phyloP scores from a whole-genome alignment of 345 rosid genomes.

The Boechera divaricarpa region DNA sequence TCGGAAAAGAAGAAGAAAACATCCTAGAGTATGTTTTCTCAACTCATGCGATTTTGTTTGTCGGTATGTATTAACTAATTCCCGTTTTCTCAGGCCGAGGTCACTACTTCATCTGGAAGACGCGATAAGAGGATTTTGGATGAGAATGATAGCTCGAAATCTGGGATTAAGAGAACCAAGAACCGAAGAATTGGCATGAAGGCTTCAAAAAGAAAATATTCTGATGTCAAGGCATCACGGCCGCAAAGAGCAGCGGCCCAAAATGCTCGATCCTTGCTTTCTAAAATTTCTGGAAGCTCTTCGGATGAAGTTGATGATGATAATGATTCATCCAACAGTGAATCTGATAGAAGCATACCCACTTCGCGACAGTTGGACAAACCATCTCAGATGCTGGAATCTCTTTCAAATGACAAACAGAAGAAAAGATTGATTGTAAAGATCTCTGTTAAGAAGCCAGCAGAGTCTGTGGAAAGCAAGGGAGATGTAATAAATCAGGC shows the following conservation, averaged over 20 bases:
- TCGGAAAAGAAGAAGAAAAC: slow-evolving; percentile 67
- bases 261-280: slow-evolving; percentile 83
- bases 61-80: slow-evolving; percentile 39
- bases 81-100: slow-evolving; percentile 63
- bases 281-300: slow-evolving; percentile 81
- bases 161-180: slow-evolving; percentile 54
- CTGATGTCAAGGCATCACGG: slow-evolving; percentile 66
- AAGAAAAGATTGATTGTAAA: slow-evolving; percentile 79
- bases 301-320: slow-evolving; percentile 68
- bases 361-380: slow-evolving; percentile 47
- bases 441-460: slow-evolving; percentile 69
- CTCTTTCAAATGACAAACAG: slow-evolving; percentile 57
- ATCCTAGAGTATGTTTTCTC: slow-evolving; percentile 62
- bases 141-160: slow-evolving; percentile 60
- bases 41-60: slow-evolving; percentile 33
- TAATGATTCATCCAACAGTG: slow-evolving; percentile 67
- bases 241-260: slow-evolving; percentile 96
- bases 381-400: slow-evolving; percentile 51
- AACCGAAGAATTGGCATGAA: slow-evolving; percentile 59
- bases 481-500: slow-evolving; percentile 42
- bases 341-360: slow-evolving; percentile 53
- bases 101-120: slow-evolving; percentile 67
- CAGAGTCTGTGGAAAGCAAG: slow-evolving; percentile 46
- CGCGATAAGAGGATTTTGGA: slow-evolving; percentile 80
- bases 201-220: slow-evolving; percentile 64